phyloP scores from a whole-genome alignment of 306 rosid species.

The Oemleria cerasiformis region DNA sequence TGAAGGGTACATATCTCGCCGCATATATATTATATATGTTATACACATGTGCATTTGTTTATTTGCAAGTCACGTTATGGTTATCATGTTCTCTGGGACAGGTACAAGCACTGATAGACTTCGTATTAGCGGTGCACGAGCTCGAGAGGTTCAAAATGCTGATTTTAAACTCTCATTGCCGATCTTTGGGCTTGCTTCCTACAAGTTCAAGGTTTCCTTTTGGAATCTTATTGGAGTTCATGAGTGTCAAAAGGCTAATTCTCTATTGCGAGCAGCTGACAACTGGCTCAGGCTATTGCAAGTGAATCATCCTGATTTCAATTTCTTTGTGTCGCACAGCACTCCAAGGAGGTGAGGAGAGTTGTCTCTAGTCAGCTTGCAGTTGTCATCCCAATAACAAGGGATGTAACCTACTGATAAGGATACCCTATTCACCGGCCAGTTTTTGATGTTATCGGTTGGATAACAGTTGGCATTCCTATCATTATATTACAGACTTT shows the following conservation, averaged over 20 bases:
- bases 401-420: constrained; percentile 15
- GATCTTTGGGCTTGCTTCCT: constrained; percentile 73
- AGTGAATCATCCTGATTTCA: constrained; percentile 78
- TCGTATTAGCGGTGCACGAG: constrained; percentile 41
- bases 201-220: constrained; percentile 65
- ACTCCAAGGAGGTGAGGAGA: constrained; percentile 47
- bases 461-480: constrained; percentile 16
- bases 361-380: constrained; percentile 2
- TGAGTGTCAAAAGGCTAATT: constrained; percentile 59
- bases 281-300: constrained; percentile 61
- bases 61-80: not conserved
- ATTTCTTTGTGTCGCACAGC: constrained; percentile 53
- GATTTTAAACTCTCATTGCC: constrained; percentile 57
- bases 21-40: not conserved
- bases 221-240: constrained; percentile 64
- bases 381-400: constrained; percentile 16
- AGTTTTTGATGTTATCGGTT: constrained; percentile 20
- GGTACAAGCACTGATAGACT: constrained; percentile 55
- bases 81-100: constrained; percentile 40
- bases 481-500: constrained; percentile 13
- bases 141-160: constrained; percentile 36
- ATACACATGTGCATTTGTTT: not conserved
- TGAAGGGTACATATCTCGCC: constrained; percentile 40
- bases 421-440: constrained; percentile 16
- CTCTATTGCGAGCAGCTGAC: constrained; percentile 64